Base-by-base conservation (phyloP, 1,284 basidiomycete genomes). In the Tylopilus orsonianus region DNA sequence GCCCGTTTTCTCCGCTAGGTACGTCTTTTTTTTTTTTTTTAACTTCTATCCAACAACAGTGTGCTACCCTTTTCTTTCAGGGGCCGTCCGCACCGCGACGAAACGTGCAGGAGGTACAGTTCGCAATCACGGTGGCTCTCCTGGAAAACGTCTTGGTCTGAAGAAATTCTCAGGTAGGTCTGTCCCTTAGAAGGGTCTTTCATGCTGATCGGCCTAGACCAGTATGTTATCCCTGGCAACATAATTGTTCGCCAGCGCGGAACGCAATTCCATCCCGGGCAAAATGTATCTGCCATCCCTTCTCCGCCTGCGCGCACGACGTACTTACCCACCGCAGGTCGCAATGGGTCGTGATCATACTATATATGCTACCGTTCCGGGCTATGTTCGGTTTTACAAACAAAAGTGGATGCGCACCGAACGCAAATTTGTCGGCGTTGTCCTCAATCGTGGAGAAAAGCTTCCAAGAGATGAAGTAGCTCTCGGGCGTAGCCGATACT, bases 231-330 rank as follows among this genome's bases (percentile, higher is more conserved):
- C 24, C 90, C 93, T 8, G 94, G 95, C 40, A 91, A 95, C 71
- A 96, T 97, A 59, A 89, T 97, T 62, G 83, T 97, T 32, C 82
- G 94, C 41, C 94, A 97, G 70, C 80, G 95, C 55, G 95, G 95
- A 9, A 85, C 87, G 1, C 75, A 85, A 46, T 94, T 95, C 71
- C 91, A 94, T 64, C 85, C 95, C 2, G 94, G 93, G 1, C 91
- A 93, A 69, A 85, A 97, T 70, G 93, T 92, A 66, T 13, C 12
- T 50, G 81, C 70, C 40, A 48, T 43, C 41, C 39, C 27, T 7
- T 39, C 53, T 48, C 48, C 43, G 29, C 48, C 49, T 41, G 29
- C 41, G 29, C 10, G 43, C 46, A 24, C 18, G n/a, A 22, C 44
- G 9, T 38, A 48, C 55, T 56, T 29, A 62, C 52, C 47, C 12